Evolutionary conservation across 2,329 filamentous ascomycete genomes (phyloP).

Genomic region (Colletotrichum plurivorum): DNA sequence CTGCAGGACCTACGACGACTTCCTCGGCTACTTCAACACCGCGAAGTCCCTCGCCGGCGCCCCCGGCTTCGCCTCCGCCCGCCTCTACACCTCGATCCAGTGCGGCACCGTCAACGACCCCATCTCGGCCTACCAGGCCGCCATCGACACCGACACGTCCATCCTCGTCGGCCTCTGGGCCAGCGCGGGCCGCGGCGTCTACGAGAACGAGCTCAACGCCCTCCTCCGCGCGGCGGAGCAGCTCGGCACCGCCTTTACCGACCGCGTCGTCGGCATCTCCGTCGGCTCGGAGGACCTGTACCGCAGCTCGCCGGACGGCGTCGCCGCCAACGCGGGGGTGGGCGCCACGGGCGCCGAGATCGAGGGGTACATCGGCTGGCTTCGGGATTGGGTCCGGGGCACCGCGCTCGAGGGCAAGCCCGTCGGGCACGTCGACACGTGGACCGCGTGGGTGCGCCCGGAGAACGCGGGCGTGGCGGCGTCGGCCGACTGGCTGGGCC

Average conservation of each 20-base stretch:
- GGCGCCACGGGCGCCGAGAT: constrained; percentile 61
- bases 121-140: constrained; percentile 77
- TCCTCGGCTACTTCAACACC: constrained; percentile 34
- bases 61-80: constrained; percentile 29
- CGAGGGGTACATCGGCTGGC: constrained; percentile 69
- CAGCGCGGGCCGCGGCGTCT: constrained; percentile 52
- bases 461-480: constrained; percentile 61
- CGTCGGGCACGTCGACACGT: constrained; percentile 71
- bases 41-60: constrained; percentile 28
- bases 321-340: constrained; percentile 28
- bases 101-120: constrained; percentile 60
- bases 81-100: constrained; percentile 39
- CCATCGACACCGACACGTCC: constrained; percentile 62
- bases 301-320: constrained; percentile 48
- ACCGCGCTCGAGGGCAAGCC: constrained; percentile 52
- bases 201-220: constrained; percentile 63
- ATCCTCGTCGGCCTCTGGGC: constrained; percentile 70
- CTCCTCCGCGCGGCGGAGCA: constrained; percentile 61
- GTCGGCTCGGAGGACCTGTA: constrained; percentile 72
- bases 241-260: constrained; percentile 57
- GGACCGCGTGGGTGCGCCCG: constrained; percentile 64
- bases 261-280: constrained; percentile 66
- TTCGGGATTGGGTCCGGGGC: constrained; percentile 62
- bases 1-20: constrained; percentile 38
- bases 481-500: constrained; percentile 67